phyloP scores from a whole-genome alignment of 2,329 filamentous ascomycete species.

The Fusarium avenaceum region DNA sequence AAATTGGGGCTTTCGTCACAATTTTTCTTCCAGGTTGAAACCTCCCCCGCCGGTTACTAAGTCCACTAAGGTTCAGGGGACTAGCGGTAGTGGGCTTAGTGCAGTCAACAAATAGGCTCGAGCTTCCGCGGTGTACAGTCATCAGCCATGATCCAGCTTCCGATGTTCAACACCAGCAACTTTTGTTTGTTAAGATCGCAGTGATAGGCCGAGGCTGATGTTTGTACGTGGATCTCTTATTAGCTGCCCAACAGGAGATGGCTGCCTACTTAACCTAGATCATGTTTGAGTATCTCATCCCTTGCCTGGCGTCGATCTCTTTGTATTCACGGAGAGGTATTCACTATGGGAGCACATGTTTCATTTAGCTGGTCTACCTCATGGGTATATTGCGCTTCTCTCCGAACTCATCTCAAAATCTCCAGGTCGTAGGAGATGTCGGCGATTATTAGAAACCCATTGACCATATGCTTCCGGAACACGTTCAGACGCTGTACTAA shows the following conservation, averaged over 20 bases:
- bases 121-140: conserved; percentile 15
- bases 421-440: conserved; percentile 15
- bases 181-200: neutral
- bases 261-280: conserved; percentile 7
- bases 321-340: neutral
- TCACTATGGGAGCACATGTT: conserved; percentile 4
- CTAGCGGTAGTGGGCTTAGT: conserved; percentile 35
- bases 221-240: conserved; percentile 8
- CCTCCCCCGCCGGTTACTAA: conserved; percentile 41
- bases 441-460: conserved; percentile 9
- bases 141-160: conserved; percentile 42
- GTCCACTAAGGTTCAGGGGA: conserved; percentile 37
- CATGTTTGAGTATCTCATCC: neutral
- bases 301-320: neutral
- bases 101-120: conserved; percentile 15
- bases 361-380: conserved; percentile 14
- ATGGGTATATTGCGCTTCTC: conserved; percentile 30
- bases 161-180: conserved; percentile 12
- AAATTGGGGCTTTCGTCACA: conserved; percentile 51
- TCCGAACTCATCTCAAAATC: conserved; percentile 19
- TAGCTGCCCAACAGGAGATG: neutral
- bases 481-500: conserved; percentile 46
- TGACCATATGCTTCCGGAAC: conserved; percentile 16
- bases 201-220: conserved; percentile 1
- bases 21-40: conserved; percentile 48